phyloP scores from a whole-genome alignment of 768 basidiomycete genomes.

The Boletus subcaerulescens region DNA sequence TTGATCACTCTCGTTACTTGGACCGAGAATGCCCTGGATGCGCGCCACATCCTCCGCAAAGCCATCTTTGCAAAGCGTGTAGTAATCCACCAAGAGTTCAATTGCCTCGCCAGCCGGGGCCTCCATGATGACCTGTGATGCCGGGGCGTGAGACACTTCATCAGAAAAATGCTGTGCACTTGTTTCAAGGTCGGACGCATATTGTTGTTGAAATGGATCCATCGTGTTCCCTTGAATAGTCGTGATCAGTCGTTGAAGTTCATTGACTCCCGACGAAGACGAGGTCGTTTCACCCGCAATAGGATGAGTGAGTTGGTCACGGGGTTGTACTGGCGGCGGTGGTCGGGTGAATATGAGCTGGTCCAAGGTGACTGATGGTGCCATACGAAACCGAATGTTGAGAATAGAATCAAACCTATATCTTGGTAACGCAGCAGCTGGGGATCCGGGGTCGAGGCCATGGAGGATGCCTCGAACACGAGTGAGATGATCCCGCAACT shows the following conservation, averaged over 20 bases:
- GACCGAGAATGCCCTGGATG: slow-evolving; percentile 7
- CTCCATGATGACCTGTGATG: neutral
- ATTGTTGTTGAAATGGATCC: neutral
- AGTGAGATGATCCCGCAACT: neutral
- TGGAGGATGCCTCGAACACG: neutral
- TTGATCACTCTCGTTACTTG: slow-evolving; percentile 10
- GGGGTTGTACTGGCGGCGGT: neutral
- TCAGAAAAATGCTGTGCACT: neutral
- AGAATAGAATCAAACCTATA: neutral
- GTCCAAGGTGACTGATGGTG: neutral
- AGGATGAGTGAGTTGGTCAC: neutral
- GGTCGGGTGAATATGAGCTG: slow-evolving; percentile 1
- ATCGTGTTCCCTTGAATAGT: neutral
- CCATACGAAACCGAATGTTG: neutral
- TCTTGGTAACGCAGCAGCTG: too few species aligned
- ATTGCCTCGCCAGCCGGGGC: neutral
- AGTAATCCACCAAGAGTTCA: neutral
- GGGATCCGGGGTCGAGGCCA: neutral
- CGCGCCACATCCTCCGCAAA: neutral
- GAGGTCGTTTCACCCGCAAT: neutral
- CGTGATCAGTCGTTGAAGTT: slow-evolving; percentile 1
- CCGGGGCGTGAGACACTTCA: neutral
- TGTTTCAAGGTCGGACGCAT: neutral
- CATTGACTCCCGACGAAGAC: neutral
- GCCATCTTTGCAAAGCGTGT: rapidly evolving